Conservation (phyloP, 768 basidiomycete genomes). For the Rhizopogon roseolus region DNA sequence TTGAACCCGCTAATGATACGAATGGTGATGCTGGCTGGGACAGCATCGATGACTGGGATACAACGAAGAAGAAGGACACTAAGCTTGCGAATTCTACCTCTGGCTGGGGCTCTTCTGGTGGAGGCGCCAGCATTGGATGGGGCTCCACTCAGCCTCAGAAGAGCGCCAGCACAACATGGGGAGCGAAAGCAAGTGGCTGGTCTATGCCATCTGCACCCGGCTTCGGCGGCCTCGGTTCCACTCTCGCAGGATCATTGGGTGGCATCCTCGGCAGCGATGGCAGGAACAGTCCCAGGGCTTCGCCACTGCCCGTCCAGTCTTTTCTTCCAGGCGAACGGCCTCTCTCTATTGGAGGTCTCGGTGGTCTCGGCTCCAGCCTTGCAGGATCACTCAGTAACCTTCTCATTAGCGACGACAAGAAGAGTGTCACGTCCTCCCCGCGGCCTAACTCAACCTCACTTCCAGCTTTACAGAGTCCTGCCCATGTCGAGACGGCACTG, state of each 20-base stretch:
- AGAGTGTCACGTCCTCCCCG: neutral
- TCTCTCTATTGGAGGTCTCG: neutral
- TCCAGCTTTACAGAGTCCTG: neutral
- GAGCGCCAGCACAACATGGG: neutral
- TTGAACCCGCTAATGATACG: neutral
- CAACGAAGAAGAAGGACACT: neutral
- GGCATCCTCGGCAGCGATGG: slow-evolving; percentile 4
- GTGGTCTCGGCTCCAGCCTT: neutral
- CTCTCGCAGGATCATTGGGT: neutral
- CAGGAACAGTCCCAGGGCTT: neutral
- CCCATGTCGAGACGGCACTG: neutral
- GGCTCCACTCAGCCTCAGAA: neutral
- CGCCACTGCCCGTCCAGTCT: neutral
- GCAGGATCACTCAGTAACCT: neutral
- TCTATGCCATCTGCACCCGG: neutral
- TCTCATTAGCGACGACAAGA: slow-evolving; percentile 2
- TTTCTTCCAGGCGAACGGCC: neutral
- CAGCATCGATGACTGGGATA: neutral
- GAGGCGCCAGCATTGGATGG: neutral
- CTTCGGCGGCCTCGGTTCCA: neutral
- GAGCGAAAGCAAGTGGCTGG: neutral
- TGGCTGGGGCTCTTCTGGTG: neutral
- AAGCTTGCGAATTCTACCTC: neutral
- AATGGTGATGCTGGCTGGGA: slow-evolving; percentile 3
- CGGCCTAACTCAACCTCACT: neutral